Evolutionary conservation across 1,284 basidiomycete genomes (phyloP).

Genomic region (Apiotrichum akiyoshidainum): DNA sequence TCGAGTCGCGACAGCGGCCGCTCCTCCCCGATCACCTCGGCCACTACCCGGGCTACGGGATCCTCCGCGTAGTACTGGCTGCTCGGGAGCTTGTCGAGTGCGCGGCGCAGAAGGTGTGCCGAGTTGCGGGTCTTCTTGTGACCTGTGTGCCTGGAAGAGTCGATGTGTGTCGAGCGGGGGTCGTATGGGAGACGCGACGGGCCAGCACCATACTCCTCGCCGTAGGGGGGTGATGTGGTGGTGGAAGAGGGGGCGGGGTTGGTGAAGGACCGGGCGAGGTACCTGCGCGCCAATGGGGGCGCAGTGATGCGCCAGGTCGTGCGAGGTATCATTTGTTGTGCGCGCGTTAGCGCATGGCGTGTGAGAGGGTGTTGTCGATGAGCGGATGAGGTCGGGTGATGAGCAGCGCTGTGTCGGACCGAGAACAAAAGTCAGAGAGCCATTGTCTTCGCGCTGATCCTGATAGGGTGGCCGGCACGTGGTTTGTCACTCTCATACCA

Average conservation of each 20-base stretch:
- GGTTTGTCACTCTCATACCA: too few relatives aligned
- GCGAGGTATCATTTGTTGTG: conserved; percentile 1
- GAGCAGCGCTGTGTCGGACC: background rate
- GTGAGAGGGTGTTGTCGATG: background rate
- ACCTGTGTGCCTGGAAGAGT: background rate
- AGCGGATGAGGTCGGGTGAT: background rate
- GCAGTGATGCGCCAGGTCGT: conserved; percentile 12
- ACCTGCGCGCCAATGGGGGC: background rate
- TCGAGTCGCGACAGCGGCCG: conserved; percentile 26
- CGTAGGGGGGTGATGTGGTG: conserved; percentile 33
- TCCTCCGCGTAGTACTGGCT: background rate
- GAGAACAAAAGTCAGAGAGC: background rate
- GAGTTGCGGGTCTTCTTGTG: background rate
- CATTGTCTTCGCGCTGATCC: too few relatives aligned
- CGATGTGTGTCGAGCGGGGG: conserved; percentile 4
- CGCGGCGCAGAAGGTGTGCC: background rate
- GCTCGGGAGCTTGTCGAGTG: background rate
- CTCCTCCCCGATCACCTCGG: background rate
- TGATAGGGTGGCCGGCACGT: too few relatives aligned
- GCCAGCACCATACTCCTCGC: conserved; percentile 37
- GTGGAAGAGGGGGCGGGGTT: conserved; percentile 4
- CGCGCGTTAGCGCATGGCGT: conserved; percentile 7
- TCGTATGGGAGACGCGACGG: conserved; percentile 38
- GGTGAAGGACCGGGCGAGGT: background rate
- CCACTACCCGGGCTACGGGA: background rate